Percentiles rank a stretch among this genome's conserved stretches.
Evolutionary conservation across 176 grass and related monocot genomes (phyloP).

Genomic region (Oryza punctata): DNA sequence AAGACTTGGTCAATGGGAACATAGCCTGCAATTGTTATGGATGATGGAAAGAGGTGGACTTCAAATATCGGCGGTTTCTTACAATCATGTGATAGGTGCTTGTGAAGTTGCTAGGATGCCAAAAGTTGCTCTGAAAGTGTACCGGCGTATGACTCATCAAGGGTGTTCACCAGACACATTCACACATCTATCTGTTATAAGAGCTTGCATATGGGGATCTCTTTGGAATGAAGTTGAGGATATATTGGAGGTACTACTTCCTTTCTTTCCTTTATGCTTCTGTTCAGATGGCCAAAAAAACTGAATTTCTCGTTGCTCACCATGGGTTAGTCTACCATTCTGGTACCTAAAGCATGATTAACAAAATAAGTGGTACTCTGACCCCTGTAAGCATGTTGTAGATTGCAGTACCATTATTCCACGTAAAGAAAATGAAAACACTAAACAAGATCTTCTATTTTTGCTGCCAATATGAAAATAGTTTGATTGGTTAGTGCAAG

Average conservation of each 20-base stretch:
- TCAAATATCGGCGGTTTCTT: conserved; percentile 63
- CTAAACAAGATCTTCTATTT: background rate
- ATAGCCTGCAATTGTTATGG: conserved; percentile 80
- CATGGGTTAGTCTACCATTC: background rate
- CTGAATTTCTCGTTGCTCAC: background rate
- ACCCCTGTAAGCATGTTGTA: conserved; percentile 2
- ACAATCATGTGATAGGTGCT: conserved; percentile 89
- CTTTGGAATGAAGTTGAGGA: conserved; percentile 84
- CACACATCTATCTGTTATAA: conserved; percentile 80
- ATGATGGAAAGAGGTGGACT: conserved; percentile 74
- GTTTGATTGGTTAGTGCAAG: background rate
- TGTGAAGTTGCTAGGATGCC: conserved; percentile 76
- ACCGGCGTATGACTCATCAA: conserved; percentile 64
- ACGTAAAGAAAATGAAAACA: background rate
- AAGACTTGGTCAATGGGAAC: conserved; percentile 83
- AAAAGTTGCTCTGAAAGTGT: conserved; percentile 74
- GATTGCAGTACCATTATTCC: background rate
- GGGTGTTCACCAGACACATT: conserved; percentile 71
- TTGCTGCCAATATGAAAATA: background rate
- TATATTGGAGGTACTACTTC: conserved; percentile 68
- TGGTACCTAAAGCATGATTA: background rate
- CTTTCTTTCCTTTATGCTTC: conserved; percentile 16
- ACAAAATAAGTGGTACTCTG: background rate
- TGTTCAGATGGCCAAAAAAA: background rate
- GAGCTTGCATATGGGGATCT: conserved; percentile 85